Base-by-base conservation (phyloP, 2,329 filamentous ascomycete genomes). In the Diaporthe sp. region DNA sequence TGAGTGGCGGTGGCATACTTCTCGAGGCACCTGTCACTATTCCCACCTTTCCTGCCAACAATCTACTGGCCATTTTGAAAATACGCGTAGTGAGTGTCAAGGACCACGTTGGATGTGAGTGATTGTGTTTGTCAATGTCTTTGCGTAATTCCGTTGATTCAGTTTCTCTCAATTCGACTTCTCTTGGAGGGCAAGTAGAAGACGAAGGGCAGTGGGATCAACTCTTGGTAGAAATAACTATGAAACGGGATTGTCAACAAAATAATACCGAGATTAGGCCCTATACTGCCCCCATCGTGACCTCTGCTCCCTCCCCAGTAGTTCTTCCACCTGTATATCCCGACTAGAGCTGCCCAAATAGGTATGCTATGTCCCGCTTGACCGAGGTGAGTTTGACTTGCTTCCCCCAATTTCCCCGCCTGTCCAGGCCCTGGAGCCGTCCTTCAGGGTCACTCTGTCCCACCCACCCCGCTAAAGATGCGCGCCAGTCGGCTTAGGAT, bases 21-120 rank as follows among this genome's bases (percentile, higher is more conserved):
- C 95, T 87, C 75, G 94, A 95, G 76, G 92, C 93, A 1, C 78
- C 78, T 10, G 78, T 78, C 25, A 78, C 78, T 71, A 78, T 76
- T n/a, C 75, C 78, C 62, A 78, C 34, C 65, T 78, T 78, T 31
- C 78, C 78, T 55, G 72, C 55, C 57, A 78, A 55, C 44, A 76
- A 6, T 25, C 76, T 67, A 58, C 75, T 62, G 8, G 77, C 58
- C 78, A 78, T 78, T 17, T 62, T 73, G 58, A 4, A 57, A 19
- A 4, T 49, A 7, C 34, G n/a, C 15, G 5, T 17, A 3, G 15
- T 22, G 28, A 9, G 10, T 31, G n/a, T 12, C 0, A 34, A 44
- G 25, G n/a, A 39, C 5, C 5, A 2, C 34, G 12, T 10, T 19
- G 22, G 5, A 22, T n/a, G 31, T 8, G 37, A 44, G 49, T 53